Evolutionary conservation across 208 protist species (phyloP), one percentile per base, ranked within the genome.

Genomic region (Trypanosoma brucei): DNA sequence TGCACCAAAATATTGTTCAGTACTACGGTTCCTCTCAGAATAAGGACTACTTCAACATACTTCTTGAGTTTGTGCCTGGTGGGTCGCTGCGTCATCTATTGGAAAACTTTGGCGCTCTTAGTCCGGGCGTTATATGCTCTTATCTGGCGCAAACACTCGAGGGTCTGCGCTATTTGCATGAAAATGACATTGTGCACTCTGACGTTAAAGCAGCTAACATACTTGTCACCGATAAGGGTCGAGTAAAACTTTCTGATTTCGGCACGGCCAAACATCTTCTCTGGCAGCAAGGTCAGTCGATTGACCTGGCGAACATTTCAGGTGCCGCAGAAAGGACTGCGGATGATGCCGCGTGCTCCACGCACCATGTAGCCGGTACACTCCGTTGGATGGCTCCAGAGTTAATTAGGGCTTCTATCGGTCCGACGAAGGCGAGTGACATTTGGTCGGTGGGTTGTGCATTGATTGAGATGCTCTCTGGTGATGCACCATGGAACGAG

Each of bases 191-290:
- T 72, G 85, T 97, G 0, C 92, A 97, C 75, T 82, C 79, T 52
- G 92, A 97, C 70, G 64, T 97, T 52, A 97, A 97, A 64, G 75
- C 88, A 22, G 89, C 89, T 1, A 97, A 97, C 68, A 92, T 97
- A 62, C 84, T 97, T 61, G 79, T 97, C 45, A 94, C 86, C 8
- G 86, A 91, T 40, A 86, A 89, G 46, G 86, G 86, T 14, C 76
- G 79, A 48, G 88, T 86, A 34, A 95, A 96, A 71, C 72, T 97
- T 35, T 80, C 87, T 8, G 92, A 97, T 60, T 97, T 97, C 60
- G 92, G 92, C 33, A 95, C 90, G 1, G 86, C 90, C 7, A 82
- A 76, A 59, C 63, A 91, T 60, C 78, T 95, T 3, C 91, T 79
- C 59, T 30, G 74, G 72, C 39, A 84, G 42, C 70, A 61, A 37